Conservation (phyloP, 805 yeast species). For the Cyberlindnera samutprakarnensis region DNA sequence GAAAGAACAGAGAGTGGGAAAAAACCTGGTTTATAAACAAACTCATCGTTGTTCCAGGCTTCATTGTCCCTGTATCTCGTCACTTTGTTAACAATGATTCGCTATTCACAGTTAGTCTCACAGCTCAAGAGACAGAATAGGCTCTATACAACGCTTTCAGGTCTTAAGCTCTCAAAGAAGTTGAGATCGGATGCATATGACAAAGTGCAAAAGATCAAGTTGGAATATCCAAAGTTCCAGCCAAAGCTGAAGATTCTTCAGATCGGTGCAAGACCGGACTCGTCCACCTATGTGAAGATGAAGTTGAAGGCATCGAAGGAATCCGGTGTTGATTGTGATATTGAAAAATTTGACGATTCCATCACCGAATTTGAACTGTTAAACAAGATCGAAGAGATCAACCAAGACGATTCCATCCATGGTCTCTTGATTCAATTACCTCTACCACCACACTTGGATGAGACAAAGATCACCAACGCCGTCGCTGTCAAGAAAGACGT, state of each 20-base stretch:
- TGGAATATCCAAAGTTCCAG: conserved; percentile 42
- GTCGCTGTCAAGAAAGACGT: conserved; percentile 68
- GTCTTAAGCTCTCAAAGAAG: conserved; percentile 36
- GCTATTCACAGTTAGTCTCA: conserved; percentile 3
- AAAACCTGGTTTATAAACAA: too few species aligned
- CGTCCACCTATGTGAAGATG: conserved; percentile 76
- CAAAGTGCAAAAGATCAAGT: conserved; percentile 26
- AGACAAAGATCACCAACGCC: conserved; percentile 56
- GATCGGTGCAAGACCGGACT: conserved; percentile 72
- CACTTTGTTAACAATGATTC: conserved; percentile 9
- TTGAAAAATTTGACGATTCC: conserved; percentile 50
- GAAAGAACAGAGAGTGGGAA: too few species aligned
- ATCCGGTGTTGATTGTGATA: conserved; percentile 55
- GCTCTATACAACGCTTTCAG: conserved; percentile 33
- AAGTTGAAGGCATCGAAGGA: conserved; percentile 71
- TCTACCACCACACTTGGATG: conserved; percentile 62
- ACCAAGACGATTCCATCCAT: conserved; percentile 52
- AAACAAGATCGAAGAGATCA: conserved; percentile 45
- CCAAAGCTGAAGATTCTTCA: conserved; percentile 69
- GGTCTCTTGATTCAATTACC: conserved; percentile 77
- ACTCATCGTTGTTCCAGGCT: too few species aligned
- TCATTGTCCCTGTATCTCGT: too few species aligned
- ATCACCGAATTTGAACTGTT: conserved; percentile 51
- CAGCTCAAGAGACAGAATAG: conserved; percentile 18
- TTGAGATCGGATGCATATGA: conserved; percentile 36